Percentiles rank a stretch among this genome's conserved stretches.
phyloP scores from a whole-genome alignment of 345 rosid genomes.

The Melastoma malabathricum region DNA sequence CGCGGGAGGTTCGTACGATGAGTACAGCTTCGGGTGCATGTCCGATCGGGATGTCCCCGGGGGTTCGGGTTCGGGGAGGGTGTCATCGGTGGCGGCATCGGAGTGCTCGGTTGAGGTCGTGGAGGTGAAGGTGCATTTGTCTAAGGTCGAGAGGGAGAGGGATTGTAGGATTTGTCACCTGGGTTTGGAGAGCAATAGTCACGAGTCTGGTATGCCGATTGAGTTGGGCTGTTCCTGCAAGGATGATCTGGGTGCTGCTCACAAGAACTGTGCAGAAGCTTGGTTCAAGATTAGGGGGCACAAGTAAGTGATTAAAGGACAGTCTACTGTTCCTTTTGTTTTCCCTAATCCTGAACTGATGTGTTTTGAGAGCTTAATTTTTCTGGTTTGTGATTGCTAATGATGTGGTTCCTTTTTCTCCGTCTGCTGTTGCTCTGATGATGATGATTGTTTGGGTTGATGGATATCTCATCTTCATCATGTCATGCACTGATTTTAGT shows the following conservation, averaged over 20 bases:
- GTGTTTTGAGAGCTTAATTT: too few species aligned
- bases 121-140: slow-evolving; percentile 5
- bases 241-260: slow-evolving; percentile 32
- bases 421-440: too few species aligned
- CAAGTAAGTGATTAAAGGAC: slow-evolving; percentile 11
- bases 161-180: slow-evolving; percentile 15
- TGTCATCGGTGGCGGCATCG: neutral
- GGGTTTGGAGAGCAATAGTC: slow-evolving; percentile 15
- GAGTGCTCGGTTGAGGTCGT: slow-evolving; percentile 9
- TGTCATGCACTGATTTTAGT: too few species aligned
- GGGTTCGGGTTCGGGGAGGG: neutral
- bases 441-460: too few species aligned
- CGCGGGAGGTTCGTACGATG: slow-evolving; percentile 3
- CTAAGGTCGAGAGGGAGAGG: slow-evolving; percentile 11
- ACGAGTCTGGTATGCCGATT: slow-evolving; percentile 21
- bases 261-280: slow-evolving; percentile 30
- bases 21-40: slow-evolving; percentile 1
- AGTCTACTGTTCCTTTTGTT: too few species aligned
- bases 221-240: slow-evolving; percentile 33
- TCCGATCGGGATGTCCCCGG: slow-evolving; percentile 1
- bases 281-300: slow-evolving; percentile 40
- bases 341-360: too few species aligned
- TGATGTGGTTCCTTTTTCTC: too few species aligned
- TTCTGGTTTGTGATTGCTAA: too few species aligned
- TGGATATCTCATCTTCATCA: too few species aligned